Conservation (phyloP, 2,329 filamentous ascomycete species). For the Aspergillus viridinutans region DNA sequence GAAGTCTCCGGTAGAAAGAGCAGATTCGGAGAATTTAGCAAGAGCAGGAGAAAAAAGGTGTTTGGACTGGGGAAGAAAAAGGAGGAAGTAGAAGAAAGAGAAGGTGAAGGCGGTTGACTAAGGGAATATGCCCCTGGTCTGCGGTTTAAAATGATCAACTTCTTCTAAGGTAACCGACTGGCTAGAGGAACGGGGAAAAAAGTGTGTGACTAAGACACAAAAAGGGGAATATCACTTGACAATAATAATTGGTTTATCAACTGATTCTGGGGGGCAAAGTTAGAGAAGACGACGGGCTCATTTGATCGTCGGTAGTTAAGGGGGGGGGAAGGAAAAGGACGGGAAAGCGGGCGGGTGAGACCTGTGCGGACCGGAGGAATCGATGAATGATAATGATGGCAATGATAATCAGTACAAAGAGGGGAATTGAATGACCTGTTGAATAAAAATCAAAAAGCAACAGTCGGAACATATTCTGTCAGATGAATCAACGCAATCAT, state of each 20-base stretch:
- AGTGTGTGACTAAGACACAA: background rate
- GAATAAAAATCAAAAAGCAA: background rate
- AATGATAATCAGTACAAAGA: background rate
- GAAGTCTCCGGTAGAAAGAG: background rate
- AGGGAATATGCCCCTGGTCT: background rate
- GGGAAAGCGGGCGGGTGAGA: background rate
- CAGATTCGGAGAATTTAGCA: background rate
- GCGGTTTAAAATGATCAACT: background rate
- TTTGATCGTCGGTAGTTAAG: background rate
- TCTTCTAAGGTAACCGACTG: conserved; percentile 1
- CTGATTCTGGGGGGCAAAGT: background rate
- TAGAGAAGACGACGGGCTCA: background rate
- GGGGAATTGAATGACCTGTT: background rate
- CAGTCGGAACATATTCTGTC: background rate
- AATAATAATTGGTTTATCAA: background rate
- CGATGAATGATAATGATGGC: background rate
- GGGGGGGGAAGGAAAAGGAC: too few relatives aligned
- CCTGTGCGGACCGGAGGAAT: background rate
- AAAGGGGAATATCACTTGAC: conserved; percentile 6
- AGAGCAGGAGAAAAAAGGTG: background rate
- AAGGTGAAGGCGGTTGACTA: background rate
- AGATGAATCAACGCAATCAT: background rate
- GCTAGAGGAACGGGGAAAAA: background rate
- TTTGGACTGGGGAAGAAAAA: background rate
- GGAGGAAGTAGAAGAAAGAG: conserved; percentile 1